These are phyloP conservation scores for Carex sylvatica DNA, from an alignment of 202 grass and related monocot genomes.

Conservation along the genomic window DNA sequence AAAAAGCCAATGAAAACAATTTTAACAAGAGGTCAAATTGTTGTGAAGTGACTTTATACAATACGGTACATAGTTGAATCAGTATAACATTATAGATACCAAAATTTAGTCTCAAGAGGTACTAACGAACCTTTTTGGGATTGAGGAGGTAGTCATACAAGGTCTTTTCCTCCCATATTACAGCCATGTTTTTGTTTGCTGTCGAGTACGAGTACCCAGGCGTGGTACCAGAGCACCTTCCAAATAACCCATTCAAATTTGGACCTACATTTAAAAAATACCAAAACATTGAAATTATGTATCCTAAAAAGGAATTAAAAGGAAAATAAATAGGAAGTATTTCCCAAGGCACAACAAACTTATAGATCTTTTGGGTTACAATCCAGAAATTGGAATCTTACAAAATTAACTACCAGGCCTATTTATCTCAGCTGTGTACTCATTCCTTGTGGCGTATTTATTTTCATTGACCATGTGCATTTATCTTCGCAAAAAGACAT, in stretches of 20 bases:
- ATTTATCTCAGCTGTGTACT: neutral
- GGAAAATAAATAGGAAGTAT: neutral
- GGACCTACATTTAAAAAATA: constrained; percentile 43
- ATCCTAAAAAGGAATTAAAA: neutral
- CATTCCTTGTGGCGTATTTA: neutral
- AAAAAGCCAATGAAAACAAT: neutral
- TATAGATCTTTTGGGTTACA: neutral
- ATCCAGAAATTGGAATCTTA: neutral
- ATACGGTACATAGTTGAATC: neutral
- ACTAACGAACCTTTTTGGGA: constrained; percentile 68
- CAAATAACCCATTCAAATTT: constrained; percentile 84
- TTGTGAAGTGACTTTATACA: neutral
- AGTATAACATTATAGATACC: neutral
- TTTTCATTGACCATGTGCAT: neutral
- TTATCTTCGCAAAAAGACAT: neutral
- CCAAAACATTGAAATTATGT: neutral
- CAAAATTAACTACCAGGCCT: neutral
- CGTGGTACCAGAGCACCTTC: constrained; percentile 77
- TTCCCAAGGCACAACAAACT: neutral
- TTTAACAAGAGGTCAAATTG: neutral
- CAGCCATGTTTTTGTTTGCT: constrained; percentile 77
- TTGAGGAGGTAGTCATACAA: constrained; percentile 85
- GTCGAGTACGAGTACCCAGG: constrained; percentile 75
- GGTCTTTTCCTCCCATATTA: constrained; percentile 71
- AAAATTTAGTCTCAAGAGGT: neutral